A percentile compares a stretch with the other conserved stretches of the same genome.
These are phyloP conservation scores for Backusella parvicylindrica DNA, from an alignment of 192 early-diverging fungal species.

Conservation along the genomic window DNA sequence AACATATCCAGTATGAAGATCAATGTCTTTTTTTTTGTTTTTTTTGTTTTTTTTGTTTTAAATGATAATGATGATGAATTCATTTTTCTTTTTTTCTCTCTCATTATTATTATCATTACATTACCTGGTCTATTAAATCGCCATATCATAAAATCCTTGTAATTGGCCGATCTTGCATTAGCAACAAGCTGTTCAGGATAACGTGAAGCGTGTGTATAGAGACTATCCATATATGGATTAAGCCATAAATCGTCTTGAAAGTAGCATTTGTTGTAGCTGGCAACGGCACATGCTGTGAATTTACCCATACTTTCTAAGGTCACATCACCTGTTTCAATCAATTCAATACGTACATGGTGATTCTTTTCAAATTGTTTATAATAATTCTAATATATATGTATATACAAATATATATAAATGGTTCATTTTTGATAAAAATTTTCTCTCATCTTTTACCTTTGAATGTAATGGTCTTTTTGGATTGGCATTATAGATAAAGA, in stretches of 20 bases:
- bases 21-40: background rate
- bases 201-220: slow-evolving; percentile 50
- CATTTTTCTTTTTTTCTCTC: background rate
- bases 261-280: slow-evolving; percentile 50
- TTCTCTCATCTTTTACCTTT: slow-evolving; percentile 9
- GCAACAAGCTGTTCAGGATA: slow-evolving; percentile 47
- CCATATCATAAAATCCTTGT: slow-evolving; percentile 49
- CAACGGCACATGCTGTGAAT: slow-evolving; percentile 43
- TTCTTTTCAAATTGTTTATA: slow-evolving; percentile 1
- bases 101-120: background rate
- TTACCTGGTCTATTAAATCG: slow-evolving; percentile 48
- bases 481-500: slow-evolving; percentile 52
- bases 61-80: background rate
- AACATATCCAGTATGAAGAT: slow-evolving; percentile 49
- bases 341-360: slow-evolving; percentile 6
- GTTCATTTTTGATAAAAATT: no score
- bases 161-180: slow-evolving; percentile 45
- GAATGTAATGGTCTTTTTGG: slow-evolving; percentile 10
- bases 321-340: slow-evolving; percentile 42
- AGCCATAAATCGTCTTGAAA: slow-evolving; percentile 58
- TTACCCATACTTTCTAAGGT: slow-evolving; percentile 39
- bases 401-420: background rate
- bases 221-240: slow-evolving; percentile 51
- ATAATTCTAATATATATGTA: slow-evolving; percentile 1
- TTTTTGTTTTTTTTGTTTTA: background rate